Evolutionary conservation across 2,329 filamentous ascomycete species (phyloP).

Genomic region (Colletotrichum sp.): DNA sequence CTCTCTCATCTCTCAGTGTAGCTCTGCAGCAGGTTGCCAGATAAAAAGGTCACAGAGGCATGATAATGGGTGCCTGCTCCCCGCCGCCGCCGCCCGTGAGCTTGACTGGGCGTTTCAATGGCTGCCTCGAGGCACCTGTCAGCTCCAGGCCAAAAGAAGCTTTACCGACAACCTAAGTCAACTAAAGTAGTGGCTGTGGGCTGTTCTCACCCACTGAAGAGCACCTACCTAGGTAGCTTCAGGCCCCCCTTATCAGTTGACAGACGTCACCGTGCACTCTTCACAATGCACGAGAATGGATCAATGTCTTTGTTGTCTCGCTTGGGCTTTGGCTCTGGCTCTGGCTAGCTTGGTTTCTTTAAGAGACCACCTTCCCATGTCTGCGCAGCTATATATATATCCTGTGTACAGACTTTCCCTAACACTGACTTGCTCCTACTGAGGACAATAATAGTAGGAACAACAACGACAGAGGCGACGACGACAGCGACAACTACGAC

Average conservation of each 20-base stretch:
- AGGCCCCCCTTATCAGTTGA: background rate
- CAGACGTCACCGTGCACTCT: slow-evolving; percentile 1
- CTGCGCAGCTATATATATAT: background rate
- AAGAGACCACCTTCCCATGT: background rate
- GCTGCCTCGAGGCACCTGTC: background rate
- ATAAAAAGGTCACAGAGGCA: background rate
- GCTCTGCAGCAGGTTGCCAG: background rate
- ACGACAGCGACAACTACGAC: background rate
- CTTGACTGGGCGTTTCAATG: background rate
- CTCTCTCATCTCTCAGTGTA: background rate
- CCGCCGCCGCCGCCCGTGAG: background rate
- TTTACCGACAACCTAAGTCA: background rate
- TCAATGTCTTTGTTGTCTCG: background rate
- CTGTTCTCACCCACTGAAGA: background rate
- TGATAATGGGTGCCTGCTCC: background rate
- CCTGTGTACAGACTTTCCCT: background rate
- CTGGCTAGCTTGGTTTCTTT: background rate
- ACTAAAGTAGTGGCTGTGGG: background rate
- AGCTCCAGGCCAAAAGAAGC: background rate
- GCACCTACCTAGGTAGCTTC: background rate
- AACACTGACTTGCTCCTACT: background rate
- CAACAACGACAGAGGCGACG: no score
- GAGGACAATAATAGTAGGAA: background rate
- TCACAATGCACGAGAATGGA: background rate
- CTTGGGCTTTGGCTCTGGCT: background rate